Conservation (phyloP, 2,329 filamentous ascomycete genomes). For the Penicillium capsulatum region DNA sequence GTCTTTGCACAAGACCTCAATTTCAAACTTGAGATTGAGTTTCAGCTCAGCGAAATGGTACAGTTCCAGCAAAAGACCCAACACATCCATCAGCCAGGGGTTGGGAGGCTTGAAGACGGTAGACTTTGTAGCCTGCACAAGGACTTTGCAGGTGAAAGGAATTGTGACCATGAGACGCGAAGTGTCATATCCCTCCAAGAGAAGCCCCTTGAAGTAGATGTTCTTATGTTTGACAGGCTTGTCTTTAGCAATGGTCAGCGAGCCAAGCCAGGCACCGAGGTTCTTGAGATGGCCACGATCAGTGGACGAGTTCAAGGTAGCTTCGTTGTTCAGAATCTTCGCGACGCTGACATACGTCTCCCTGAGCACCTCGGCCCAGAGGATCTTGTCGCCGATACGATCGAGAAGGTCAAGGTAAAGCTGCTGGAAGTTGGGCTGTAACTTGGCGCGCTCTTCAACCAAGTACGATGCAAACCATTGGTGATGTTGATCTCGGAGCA, state of each 20-base stretch:
- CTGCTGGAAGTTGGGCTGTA: conserved; percentile 94
- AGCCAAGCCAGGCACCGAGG: conserved; percentile 87
- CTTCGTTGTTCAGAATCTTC: conserved; percentile 84
- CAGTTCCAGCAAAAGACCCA: conserved; percentile 83
- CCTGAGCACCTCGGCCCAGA: conserved; percentile 86
- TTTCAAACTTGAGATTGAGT: conserved; percentile 96
- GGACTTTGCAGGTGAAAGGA: conserved; percentile 94
- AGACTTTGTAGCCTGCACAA: conserved; percentile 78
- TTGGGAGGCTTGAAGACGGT: conserved; percentile 92
- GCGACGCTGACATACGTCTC: conserved; percentile 87
- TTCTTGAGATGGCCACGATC: conserved; percentile 91
- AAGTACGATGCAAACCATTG: conserved; percentile 96
- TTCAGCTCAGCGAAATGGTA: conserved; percentile 93
- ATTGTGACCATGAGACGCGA: conserved; percentile 89
- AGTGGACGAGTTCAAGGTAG: conserved; percentile 74
- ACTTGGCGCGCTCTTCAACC: conserved; percentile 91
- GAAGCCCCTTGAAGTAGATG: conserved; percentile 91
- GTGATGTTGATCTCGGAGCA: conserved; percentile 74
- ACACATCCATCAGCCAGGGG: conserved; percentile 96
- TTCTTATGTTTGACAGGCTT: conserved; percentile 95
- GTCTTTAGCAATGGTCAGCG: conserved; percentile 85
- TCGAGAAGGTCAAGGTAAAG: conserved; percentile 88
- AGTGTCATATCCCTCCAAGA: conserved; percentile 89
- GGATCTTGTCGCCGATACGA: conserved; percentile 69
- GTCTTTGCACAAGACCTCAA: conserved; percentile 93